Evolutionary conservation across 73 alveolate species (phyloP), one percentile per base, ranked within the genome.

Genomic region (Blepharisma japonicum): DNA sequence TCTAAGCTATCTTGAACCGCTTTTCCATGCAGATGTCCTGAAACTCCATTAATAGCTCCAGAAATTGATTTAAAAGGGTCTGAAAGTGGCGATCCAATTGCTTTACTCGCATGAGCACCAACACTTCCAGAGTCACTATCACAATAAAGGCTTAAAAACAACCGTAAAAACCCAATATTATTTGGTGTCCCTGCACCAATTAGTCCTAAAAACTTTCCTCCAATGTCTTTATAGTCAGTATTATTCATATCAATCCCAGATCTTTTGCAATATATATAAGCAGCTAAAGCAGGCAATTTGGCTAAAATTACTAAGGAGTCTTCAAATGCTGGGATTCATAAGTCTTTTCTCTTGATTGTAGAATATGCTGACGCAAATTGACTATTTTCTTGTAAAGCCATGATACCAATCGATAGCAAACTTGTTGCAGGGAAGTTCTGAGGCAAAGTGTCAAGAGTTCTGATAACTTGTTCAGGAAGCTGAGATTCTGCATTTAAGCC

Each of bases 1-100:
- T 61, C 74, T 14, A 61, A 14, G 14, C 47, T 14, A 25, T 61
- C 74, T 25, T 61, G 74, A 4, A 61, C 23, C 0, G 74, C 74
- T 61, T 61, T 61, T n/a, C 74, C 74, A 25, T 61, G 74, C 47
- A 61, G 5, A 61, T 61, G 74, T 61, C 74, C 74, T 18, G 47
- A n/a, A 18, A 61, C 74, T 14, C 47, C 74, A 25, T 25, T 61
- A 14, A 61, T 8, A 20, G 74, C 38, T 18, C 74, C 74, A 9
- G 74, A 0, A 1, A 61, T 25, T 14, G 74, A n/a, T 5, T 61
- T 61, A 25, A 14, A 61, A 25, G 74, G 74, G 23, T 61, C 74
- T 61, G 74, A 61, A 18, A 61, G 46, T 20, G 74, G n/a, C 23
- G 74, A 61, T 14, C 74, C 46, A 18, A 61, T 61, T 61, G 23